Evolutionary conservation across 2,329 filamentous ascomycete species (phyloP), one percentile per base, ranked within the genome.

Genomic region (Apiospora kogelbergensis): DNA sequence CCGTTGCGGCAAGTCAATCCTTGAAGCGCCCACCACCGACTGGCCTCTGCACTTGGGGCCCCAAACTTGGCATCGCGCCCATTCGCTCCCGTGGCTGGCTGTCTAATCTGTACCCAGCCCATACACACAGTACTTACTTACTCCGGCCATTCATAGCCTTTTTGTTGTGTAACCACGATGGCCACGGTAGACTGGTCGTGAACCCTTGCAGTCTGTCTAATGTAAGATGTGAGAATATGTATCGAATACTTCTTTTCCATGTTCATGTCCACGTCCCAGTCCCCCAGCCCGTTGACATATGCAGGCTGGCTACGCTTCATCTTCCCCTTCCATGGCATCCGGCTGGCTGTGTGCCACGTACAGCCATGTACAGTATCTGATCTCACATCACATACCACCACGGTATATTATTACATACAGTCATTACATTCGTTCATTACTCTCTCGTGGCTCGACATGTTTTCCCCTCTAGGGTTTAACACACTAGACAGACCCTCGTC

Each of bases 31-130:
- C 30, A 37, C 53, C 53, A 60, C 7, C 53, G 5, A 22, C 53
- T n/a, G 53, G 53, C 53, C 30, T n/a, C 30, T 60, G 53, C 53
- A 60, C 53, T 60, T 60, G 53, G 53, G 53, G 53, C 53, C 53
- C 53, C 53, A 60, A 60, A 37, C 53, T 60, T 60, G 53, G 53
- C 53, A 60, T 60, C 53, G 53, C 53, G 53, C 53, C 53, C 53
- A 60, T 60, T 60, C 53, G 53, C 53, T 60, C 53, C 53, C 53
- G 53, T 42, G 40, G 40, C 40, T 42, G 40, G 40, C 40, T 42
- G 40, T 37, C n/a, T 30, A 60, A 37, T 60, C 53, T 60, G 53
- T 30, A 42, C 40, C 40, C 40, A 42, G 40, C 40, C 2, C 40
- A 40, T 11, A 42, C 40, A 37, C 53, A 60, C 53, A 60, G 53